Percentiles rank a stretch among this genome's conserved stretches.
phyloP scores from a whole-genome alignment of 768 basidiomycete species.

The Tulasnella sp. region DNA sequence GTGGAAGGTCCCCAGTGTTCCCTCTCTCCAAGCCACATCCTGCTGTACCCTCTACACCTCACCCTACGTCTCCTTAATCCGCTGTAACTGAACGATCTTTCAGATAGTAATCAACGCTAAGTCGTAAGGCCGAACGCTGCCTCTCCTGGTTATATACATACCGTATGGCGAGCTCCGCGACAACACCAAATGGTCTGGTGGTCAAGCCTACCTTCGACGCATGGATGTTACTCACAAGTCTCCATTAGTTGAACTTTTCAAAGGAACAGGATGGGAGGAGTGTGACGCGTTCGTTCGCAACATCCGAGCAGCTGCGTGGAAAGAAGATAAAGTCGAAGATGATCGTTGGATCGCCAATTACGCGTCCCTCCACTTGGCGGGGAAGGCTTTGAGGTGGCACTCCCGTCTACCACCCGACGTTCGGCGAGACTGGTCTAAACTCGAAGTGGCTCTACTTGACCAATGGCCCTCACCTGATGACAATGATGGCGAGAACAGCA shows the following conservation, averaged over 20 bases:
- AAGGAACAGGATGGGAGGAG: not conserved
- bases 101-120: no score
- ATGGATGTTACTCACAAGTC: not conserved
- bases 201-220: not conserved
- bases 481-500: not conserved
- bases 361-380: not conserved
- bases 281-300: not conserved
- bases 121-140: not conserved
- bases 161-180: not conserved
- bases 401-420: not conserved
- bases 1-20: not conserved
- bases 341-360: not conserved
- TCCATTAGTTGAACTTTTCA: not conserved
- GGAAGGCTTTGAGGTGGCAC: not conserved
- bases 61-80: no score
- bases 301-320: not conserved
- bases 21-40: not conserved
- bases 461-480: not conserved
- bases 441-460: not conserved
- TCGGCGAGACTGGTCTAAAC: not conserved
- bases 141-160: not conserved
- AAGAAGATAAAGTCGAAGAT: not conserved
- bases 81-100: not conserved
- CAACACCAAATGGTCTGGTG: not conserved
- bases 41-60: no score